phyloP scores from a whole-genome alignment of 2,329 filamentous ascomycete genomes.

The Ophiocordyceps sinensis region DNA sequence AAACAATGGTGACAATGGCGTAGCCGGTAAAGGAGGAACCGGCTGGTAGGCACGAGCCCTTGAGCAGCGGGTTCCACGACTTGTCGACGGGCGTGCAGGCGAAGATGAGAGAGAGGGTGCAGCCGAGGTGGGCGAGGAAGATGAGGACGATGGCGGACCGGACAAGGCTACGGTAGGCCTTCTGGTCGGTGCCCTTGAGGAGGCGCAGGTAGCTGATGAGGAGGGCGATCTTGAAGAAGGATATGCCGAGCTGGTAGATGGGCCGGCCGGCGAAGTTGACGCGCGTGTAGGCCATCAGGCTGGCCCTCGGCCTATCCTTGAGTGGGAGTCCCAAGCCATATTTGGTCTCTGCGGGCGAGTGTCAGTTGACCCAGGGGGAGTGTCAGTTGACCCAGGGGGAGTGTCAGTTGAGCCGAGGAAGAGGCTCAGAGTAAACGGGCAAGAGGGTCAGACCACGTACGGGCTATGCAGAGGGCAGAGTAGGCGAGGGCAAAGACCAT shows the following conservation, averaged over 20 bases:
- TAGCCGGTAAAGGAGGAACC: constrained; percentile 36
- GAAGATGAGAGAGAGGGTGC: constrained; percentile 32
- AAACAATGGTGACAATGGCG: constrained; percentile 34
- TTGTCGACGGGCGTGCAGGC: constrained; percentile 32
- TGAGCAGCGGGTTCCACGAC: constrained; percentile 27
- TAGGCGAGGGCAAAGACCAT: constrained; percentile 33
- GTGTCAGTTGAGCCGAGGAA: too few relatives aligned
- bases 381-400: too few relatives aligned
- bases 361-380: too few relatives aligned
- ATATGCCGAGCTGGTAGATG: constrained; percentile 39
- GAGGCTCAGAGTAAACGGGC: too few relatives aligned
- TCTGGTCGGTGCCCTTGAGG: constrained; percentile 31
- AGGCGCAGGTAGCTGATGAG: constrained; percentile 37
- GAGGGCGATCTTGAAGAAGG: constrained; percentile 40
- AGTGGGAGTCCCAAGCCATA: constrained; percentile 37
- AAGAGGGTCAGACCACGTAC: constrained; percentile 18
- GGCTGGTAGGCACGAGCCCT: constrained; percentile 28
- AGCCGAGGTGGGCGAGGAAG: constrained; percentile 31
- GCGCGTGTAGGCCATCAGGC: constrained; percentile 28
- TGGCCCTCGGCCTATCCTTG: constrained; percentile 24
- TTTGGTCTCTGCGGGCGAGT: constrained; percentile 26
- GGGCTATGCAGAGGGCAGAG: constrained; percentile 32
- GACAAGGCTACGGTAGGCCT: constrained; percentile 26
- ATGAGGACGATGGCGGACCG: constrained; percentile 27
- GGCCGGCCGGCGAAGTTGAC: constrained; percentile 39